Evolutionary conservation across 2,329 filamentous ascomycete genomes (phyloP), one percentile per base, ranked within the genome.

Genomic region (Fusarium tricinctum): DNA sequence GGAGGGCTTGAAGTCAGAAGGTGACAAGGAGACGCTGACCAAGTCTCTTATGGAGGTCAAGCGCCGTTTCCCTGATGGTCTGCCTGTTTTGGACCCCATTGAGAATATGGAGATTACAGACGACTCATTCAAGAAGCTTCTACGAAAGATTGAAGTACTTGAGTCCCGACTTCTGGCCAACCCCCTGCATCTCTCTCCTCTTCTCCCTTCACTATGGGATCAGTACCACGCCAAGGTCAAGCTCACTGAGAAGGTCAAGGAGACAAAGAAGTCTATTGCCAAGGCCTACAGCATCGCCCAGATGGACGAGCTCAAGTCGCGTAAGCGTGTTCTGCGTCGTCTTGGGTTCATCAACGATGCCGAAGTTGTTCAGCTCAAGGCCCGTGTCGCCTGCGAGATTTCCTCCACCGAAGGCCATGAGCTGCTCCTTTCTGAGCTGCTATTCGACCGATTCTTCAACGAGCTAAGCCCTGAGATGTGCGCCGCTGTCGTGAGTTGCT

Each of bases 371-470:
- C 92, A 98, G 82, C 88, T 98, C 75, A 99, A 99, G 82, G 96
- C 95, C 13, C 92, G 97, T 57, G 97, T 98, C 5, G 96, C 96
- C 3, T 99, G 96, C 80, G 95, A 99, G 81, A 98, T 99, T 69
- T 97, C 93, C 66, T 97, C 95, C 0, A 91, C 88, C 3, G 88
- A 91, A 71, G 96, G 95, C 35, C 96, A 99, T 75, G 97, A 99
- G 78, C 85, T 99, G 42, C 89, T 99, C 68, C 86, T 99, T 7
- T 94, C 92, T 14, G 96, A 99, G 79, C 85, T 99, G 28, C 86
- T 99, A 1, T 98, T 99, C 80, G 97, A 98, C 79, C 89, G 94
- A 39, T 98, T 97, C 85, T 99, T 99, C 86, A 99, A 98, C 77
- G 94, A 97, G 76, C 83, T 98, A 43, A 90, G 90, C 0, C 94